Evolutionary conservation across 148 eudicot genomes (phyloP).

Genomic region (Agrostemma githago): DNA sequence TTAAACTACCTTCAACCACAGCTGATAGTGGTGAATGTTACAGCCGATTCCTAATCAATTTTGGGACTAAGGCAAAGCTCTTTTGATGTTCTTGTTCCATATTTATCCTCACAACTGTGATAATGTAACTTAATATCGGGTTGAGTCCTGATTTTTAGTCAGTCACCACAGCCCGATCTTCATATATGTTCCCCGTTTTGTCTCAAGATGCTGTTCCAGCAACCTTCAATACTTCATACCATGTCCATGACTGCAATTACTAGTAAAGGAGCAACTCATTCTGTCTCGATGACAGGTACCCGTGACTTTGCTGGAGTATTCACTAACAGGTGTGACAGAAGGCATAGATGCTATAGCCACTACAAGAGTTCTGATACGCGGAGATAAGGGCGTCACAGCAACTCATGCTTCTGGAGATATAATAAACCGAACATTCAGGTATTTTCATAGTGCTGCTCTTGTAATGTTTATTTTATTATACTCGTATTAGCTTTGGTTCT

Average conservation of each 20-base stretch:
- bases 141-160: not conserved
- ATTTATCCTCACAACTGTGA: too few species aligned
- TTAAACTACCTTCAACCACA: too few species aligned
- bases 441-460: not conserved
- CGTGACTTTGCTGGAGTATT: conserved; percentile 84
- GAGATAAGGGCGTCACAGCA: conserved; percentile 42
- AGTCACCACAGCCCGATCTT: not conserved
- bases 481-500: not conserved
- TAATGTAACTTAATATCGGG: not conserved
- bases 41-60: not conserved
- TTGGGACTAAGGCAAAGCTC: not conserved
- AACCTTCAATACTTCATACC: not conserved
- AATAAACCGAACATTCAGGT: conserved; percentile 68
- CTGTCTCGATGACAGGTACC: conserved; percentile 50
- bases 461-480: too few species aligned
- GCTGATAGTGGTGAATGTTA: too few species aligned
- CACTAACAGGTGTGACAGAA: conserved; percentile 70
- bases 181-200: not conserved
- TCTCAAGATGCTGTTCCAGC: not conserved
- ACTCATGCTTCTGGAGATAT: conserved; percentile 67
- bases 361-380: conserved; percentile 72
- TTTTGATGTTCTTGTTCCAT: too few species aligned
- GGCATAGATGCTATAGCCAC: conserved; percentile 92
- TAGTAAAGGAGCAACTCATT: conserved; percentile 1
- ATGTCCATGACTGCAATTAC: not conserved